These are phyloP conservation scores for Pyrenophora tritici-repentis DNA, from an alignment of 2,329 filamentous ascomycete genomes.

Conservation along the genomic window DNA sequence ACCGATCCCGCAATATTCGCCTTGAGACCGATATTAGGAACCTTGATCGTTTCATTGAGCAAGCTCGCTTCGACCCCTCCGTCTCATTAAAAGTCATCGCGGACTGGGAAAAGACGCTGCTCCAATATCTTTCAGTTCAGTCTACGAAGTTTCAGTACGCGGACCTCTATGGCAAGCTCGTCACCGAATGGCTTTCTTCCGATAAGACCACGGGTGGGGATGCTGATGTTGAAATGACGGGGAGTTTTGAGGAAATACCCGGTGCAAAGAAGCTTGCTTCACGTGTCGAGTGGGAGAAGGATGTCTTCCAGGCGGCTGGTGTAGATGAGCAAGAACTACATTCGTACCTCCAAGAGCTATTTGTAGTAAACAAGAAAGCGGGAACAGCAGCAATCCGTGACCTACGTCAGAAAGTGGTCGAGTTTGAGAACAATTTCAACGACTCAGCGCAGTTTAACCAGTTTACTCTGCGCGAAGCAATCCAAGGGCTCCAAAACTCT, in stretches of 20 bases:
- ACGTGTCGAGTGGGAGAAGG: slow-evolving; percentile 38
- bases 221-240: slow-evolving; percentile 31
- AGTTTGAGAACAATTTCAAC: slow-evolving; percentile 30
- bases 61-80: slow-evolving; percentile 45
- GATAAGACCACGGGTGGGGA: slow-evolving; percentile 26
- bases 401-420: slow-evolving; percentile 23
- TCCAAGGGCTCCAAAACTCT: slow-evolving; percentile 51
- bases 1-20: slow-evolving; percentile 22
- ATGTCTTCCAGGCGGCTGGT: slow-evolving; percentile 36
- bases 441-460: slow-evolving; percentile 40
- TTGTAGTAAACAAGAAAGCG: slow-evolving; percentile 25
- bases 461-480: slow-evolving; percentile 47
- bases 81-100: slow-evolving; percentile 40
- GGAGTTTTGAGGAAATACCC: slow-evolving; percentile 40
- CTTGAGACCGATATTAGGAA: slow-evolving; percentile 40
- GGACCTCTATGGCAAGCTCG: slow-evolving; percentile 43
- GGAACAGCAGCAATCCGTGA: slow-evolving; percentile 20
- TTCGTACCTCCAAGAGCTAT: slow-evolving; percentile 31
- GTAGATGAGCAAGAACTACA: slow-evolving; percentile 29
- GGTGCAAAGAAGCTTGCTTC: slow-evolving; percentile 37
- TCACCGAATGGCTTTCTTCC: slow-evolving; percentile 44
- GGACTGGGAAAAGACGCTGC: slow-evolving; percentile 39
- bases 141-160: slow-evolving; percentile 45
- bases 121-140: slow-evolving; percentile 42
- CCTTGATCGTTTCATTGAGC: slow-evolving; percentile 44